These are phyloP conservation scores for Acidiella bohemica DNA, from an alignment of 495 filamentous ascomycete species.

Conservation along the genomic window DNA sequence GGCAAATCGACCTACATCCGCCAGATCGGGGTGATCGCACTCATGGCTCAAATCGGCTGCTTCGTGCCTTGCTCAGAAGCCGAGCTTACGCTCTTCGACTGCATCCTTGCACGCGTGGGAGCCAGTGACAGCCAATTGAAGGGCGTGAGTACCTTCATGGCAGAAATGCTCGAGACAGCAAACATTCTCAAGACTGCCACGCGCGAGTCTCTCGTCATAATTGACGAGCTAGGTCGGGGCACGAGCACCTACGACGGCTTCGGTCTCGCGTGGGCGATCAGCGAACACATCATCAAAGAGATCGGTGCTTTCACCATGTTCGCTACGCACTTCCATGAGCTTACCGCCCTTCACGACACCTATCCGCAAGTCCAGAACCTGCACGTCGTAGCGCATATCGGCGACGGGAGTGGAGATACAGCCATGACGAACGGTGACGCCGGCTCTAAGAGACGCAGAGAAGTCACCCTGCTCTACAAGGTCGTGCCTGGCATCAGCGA, in stretches of 20 bases:
- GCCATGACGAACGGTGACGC: slow-evolving; percentile 22
- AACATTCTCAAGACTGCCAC: slow-evolving; percentile 97
- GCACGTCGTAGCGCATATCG: slow-evolving; percentile 92
- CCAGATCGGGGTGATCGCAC: slow-evolving; percentile 89
- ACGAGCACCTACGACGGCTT: slow-evolving; percentile 99
- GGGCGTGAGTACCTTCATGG: slow-evolving; percentile 98
- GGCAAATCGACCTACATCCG: slow-evolving; percentile 98
- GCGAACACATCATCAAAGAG: slow-evolving; percentile 89
- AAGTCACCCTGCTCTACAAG: slow-evolving; percentile 93
- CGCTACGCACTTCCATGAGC: slow-evolving; percentile 96
- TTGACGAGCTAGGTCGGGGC: slow-evolving; percentile 95
- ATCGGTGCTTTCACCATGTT: slow-evolving; percentile 90
- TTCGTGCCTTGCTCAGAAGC: slow-evolving; percentile 89
- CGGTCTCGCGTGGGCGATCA: slow-evolving; percentile 95
- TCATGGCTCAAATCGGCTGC: slow-evolving; percentile 95
- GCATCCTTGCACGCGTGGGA: slow-evolving; percentile 90
- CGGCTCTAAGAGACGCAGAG: slow-evolving; percentile 43
- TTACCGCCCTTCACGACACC: slow-evolving; percentile 76
- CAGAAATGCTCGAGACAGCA: slow-evolving; percentile 97
- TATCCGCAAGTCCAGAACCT: slow-evolving; percentile 81
- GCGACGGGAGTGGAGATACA: slow-evolving; percentile 31
- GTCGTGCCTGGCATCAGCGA: slow-evolving; percentile 92
- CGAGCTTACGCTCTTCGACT: slow-evolving; percentile 92
- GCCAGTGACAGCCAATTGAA: slow-evolving; percentile 94
- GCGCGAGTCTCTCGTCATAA: slow-evolving; percentile 87